phyloP scores from a whole-genome alignment of 768 basidiomycete genomes.

The Termitomyces sp. region DNA sequence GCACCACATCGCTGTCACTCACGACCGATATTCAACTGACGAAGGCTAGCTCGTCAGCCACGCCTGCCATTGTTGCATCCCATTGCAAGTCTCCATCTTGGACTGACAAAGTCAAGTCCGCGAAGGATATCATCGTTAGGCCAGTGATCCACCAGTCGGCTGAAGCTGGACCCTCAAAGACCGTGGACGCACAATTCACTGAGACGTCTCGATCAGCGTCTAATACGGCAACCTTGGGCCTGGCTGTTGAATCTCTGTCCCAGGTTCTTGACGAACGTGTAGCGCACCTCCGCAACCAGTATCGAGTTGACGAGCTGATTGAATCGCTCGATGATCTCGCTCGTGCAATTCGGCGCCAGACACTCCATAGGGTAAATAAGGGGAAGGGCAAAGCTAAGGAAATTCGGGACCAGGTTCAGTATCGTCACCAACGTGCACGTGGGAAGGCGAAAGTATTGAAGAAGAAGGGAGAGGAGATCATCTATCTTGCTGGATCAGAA shows the following conservation, averaged over 20 bases:
- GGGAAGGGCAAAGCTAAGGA: slow-evolving; percentile 42
- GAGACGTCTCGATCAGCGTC: slow-evolving; percentile 9
- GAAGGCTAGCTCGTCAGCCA: slow-evolving; percentile 11
- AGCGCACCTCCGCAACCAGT: slow-evolving; percentile 42
- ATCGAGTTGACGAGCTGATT: slow-evolving; percentile 41
- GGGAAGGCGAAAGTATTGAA: slow-evolving; percentile 47
- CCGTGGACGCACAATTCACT: slow-evolving; percentile 17
- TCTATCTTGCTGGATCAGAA: slow-evolving; percentile 36
- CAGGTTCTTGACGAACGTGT: slow-evolving; percentile 39
- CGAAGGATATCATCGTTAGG: slow-evolving; percentile 31
- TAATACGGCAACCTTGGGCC: slow-evolving; percentile 28
- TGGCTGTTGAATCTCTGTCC: slow-evolving; percentile 41
- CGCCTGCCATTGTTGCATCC: neutral
- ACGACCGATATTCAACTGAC: slow-evolving; percentile 15
- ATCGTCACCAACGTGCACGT: slow-evolving; percentile 47
- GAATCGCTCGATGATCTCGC: slow-evolving; percentile 56
- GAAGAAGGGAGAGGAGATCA: slow-evolving; percentile 40
- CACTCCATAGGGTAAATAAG: slow-evolving; percentile 36
- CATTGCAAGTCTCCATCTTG: slow-evolving; percentile 13
- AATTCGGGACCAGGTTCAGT: slow-evolving; percentile 38
- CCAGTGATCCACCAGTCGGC: slow-evolving; percentile 22
- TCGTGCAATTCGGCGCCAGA: slow-evolving; percentile 44
- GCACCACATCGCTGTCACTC: slow-evolving; percentile 37
- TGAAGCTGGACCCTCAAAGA: slow-evolving; percentile 24
- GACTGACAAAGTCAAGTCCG: slow-evolving; percentile 21